Conservation (phyloP, 1,139 yeast genomes). For the Magnusiomyces ingens region DNA sequence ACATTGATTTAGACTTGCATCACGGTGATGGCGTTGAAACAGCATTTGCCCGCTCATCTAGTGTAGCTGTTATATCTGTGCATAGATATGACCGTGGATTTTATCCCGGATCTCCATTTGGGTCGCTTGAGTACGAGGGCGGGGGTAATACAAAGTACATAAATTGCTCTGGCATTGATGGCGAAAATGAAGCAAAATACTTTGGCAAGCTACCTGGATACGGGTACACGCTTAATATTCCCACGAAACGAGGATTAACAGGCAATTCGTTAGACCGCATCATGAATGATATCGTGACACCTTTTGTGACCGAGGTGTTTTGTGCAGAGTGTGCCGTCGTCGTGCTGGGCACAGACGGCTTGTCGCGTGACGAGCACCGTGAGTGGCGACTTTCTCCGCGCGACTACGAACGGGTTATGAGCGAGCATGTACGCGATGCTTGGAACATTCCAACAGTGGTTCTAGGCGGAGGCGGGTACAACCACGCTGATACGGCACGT, state of each 20-base stretch:
- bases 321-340: constrained; percentile 51
- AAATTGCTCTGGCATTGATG: constrained; percentile 25
- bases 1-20: constrained; percentile 67
- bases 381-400: constrained; percentile 64
- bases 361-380: constrained; percentile 48
- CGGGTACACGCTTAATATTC: constrained; percentile 45
- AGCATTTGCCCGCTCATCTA: constrained; percentile 52
- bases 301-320: constrained; percentile 34
- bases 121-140: constrained; percentile 2
- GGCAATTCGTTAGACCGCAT: constrained; percentile 41
- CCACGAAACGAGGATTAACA: constrained; percentile 49
- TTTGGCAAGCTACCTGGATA: constrained; percentile 24
- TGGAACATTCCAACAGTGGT: constrained; percentile 39
- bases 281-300: constrained; percentile 40
- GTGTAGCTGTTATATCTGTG: constrained; percentile 55
- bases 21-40: constrained; percentile 77
- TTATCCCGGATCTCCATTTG: constrained; percentile 62
- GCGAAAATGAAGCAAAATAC: constrained; percentile 10
- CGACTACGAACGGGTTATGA: constrained; percentile 42
- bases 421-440: constrained; percentile 28
- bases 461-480: constrained; percentile 78
- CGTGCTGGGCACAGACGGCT: constrained; percentile 71
- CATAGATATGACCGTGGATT: constrained; percentile 64
- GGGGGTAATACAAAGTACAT: background rate
- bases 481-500: constrained; percentile 54